These are phyloP conservation scores for Effrenium voratum DNA, from an alignment of 73 alveolate genomes.

Conservation along the genomic window DNA sequence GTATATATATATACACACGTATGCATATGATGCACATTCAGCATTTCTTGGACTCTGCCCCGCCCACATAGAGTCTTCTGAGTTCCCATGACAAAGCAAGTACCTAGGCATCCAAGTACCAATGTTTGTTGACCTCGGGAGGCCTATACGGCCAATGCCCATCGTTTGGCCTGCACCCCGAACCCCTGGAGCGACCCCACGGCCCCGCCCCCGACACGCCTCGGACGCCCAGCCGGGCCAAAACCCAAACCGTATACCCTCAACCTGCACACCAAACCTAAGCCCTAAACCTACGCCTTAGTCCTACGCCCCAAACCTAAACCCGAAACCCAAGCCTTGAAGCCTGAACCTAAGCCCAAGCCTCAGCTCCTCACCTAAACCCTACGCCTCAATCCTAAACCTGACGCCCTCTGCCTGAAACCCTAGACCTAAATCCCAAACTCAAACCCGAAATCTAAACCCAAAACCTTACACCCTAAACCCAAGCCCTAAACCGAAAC, in stretches of 20 bases:
- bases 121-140: too few species aligned
- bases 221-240: background rate
- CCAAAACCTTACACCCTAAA: background rate
- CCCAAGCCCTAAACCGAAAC: background rate
- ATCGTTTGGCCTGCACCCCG: too few species aligned
- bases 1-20: too few species aligned
- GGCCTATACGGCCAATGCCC: too few species aligned
- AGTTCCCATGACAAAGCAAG: too few species aligned
- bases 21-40: too few species aligned
- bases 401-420: background rate
- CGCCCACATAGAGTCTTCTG: too few species aligned
- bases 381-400: background rate
- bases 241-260: background rate
- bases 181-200: too few species aligned
- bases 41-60: too few species aligned
- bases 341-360: background rate
- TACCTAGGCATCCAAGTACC: too few species aligned
- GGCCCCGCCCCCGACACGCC: too few species aligned
- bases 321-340: background rate
- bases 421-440: background rate
- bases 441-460: background rate
- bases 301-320: background rate
- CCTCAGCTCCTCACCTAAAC: background rate
- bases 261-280: background rate
- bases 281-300: background rate